phyloP scores from a whole-genome alignment of 1,284 basidiomycete genomes.

The Meira nashicola region DNA sequence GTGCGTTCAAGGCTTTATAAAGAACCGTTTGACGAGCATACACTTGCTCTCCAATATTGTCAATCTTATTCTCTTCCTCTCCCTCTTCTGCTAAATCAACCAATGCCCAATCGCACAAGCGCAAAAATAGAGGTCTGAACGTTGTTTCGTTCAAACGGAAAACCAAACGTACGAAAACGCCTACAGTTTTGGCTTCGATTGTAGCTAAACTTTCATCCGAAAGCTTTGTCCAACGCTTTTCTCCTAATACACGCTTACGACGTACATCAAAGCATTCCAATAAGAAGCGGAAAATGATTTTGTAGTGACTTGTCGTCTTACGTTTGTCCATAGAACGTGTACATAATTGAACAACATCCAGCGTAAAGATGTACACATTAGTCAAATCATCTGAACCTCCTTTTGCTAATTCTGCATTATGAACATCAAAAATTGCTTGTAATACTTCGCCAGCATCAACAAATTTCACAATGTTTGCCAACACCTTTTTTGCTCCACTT shows the following conservation, averaged over 20 bases:
- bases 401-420: too few species aligned
- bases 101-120: conserved; percentile 92
- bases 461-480: too few species aligned
- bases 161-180: conserved; percentile 74
- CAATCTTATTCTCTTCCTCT: conserved; percentile 17
- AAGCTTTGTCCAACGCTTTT: conserved; percentile 13
- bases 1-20: conserved; percentile 37
- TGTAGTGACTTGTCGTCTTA: conserved; percentile 65
- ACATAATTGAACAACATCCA: conserved; percentile 42
- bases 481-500: conserved; percentile 9
- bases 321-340: conserved; percentile 27
- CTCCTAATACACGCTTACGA: conserved; percentile 33
- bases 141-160: conserved; percentile 87
- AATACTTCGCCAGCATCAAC: too few species aligned
- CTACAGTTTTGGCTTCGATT: conserved; percentile 57
- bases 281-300: conserved; percentile 73
- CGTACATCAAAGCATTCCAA: conserved; percentile 71
- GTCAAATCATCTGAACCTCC: too few species aligned
- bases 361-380: conserved; percentile 11
- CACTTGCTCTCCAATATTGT: conserved; percentile 17
- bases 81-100: conserved; percentile 58
- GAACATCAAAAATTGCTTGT: too few species aligned
- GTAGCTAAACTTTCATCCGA: conserved; percentile 54
- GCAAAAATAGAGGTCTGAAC: conserved; percentile 87
- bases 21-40: conserved; percentile 43